Evolutionary conservation across 2,329 filamentous ascomycete species (phyloP), one percentile per base, ranked within the genome.

Genomic region (Ilyonectria robusta): DNA sequence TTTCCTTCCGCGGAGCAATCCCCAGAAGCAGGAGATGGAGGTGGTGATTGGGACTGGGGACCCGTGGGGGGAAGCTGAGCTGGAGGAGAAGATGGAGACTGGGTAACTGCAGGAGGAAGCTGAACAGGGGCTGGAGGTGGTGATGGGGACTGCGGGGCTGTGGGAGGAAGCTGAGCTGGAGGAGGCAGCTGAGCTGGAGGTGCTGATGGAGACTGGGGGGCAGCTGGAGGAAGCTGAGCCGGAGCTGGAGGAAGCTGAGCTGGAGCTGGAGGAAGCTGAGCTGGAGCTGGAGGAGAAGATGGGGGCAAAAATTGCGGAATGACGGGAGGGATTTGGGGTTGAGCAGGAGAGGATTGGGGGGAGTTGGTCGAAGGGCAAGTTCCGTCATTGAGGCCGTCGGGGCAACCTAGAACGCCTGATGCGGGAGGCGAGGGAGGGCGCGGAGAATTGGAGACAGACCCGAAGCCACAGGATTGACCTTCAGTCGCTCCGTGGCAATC

Each of bases 401-500:
- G 26, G 23, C 48, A 46, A 13, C n/a, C n/a, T 47, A 50, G 26
- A 51, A 29, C 17, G 9, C 50, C 50, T 55, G 26, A 17, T 3
- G 29, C 21, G 37, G 61, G 40, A 19, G 37, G 17, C 11, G 54
- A 40, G 17, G 48, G 47, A 21, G 62, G 59, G 7, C 48, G 23
- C 29, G 47, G 47, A 40, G 68, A 26, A 26, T 26, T 26, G 26
- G 26, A 5, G 26, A 26, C 26, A 26, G 26, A 50, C 15, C 13
- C 40, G 21, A 15, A 6, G 37, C 37, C 37, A 15, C 37, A 40
- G 6, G 37, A 4, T 15, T 13, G 13, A 17, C 37, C 37, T 40
- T 40, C 37, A 40, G 37, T 13, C 13, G 13, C 37, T 40, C 37
- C 37, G 17, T 15, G 13, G 37, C 37, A 40, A 15, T 40, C 37